Base-by-base conservation (phyloP, 2,329 filamentous ascomycete genomes). In the Arthrobotrys iridis region DNA sequence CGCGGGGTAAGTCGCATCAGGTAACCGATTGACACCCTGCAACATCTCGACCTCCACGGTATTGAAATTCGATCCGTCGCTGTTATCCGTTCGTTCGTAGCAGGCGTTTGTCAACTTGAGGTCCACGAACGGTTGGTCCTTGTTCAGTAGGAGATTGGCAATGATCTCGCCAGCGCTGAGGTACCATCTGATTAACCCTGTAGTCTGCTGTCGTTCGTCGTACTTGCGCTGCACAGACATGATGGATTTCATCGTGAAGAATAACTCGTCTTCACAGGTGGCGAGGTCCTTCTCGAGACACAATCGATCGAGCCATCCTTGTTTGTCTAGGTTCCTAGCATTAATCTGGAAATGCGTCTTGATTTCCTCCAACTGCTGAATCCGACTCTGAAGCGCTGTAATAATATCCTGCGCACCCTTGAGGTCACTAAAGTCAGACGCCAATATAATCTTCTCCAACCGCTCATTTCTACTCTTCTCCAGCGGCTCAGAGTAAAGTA, bases 201-300 rank as follows among this genome's bases (percentile, higher is more conserved):
- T 93, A 67, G 89, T 90, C 77, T 93, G 88, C 57, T 88, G 85
- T 50, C 87, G 87, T 74, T 96, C 93, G 59, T 91, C 89, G 77
- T 89, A 89, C 81, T 93, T 95, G 73, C 93, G 87, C 82, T 99
- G 95, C 3, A 94, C 96, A 1, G 93, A 96, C 0, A 95, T 99
- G 81, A 99, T 99, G 40, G 95, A 96, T 80, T 99, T 98, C 95
- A 99, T 98, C 85, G 99, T 91, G 84, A 99, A 99, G 86, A 99
- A 99, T 6, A 99, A 84, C 82, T 99, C 96, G 80, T 99, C 95
- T 81, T 98, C 95, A 80, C 93, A 97, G 18, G 89, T 89, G 7
- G 92, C 88, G 58, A 99, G 85, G 81, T 99, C 95, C 59, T 91
- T 90, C 81, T 99, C 95, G 45, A 99, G 86, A n/a, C 90, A 84